Evolutionary conservation across 768 basidiomycete genomes (phyloP), one percentile per base, ranked within the genome.

Genomic region (Phlegmacium glaucopus): DNA sequence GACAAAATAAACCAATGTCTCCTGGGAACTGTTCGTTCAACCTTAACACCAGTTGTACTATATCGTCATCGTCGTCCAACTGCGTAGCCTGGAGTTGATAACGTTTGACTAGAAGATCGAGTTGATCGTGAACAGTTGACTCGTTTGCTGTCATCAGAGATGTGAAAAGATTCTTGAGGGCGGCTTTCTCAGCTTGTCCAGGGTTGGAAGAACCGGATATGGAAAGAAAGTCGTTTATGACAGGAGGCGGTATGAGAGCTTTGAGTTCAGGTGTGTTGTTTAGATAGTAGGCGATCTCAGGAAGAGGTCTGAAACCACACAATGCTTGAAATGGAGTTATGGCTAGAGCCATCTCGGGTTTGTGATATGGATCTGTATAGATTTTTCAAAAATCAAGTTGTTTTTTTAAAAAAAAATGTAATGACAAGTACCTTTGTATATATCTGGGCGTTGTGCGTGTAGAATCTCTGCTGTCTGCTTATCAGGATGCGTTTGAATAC

Each of bases 281-380:
- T 51, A 99, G 77, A 68, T 81, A 78, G 13, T 70, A 63, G 13
- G 84, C 82, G 62, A 99, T 90, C 41, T 77, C 68, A 1, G 72
- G 59, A 1, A 93, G 79, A 4, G 95, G 95, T 13, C 87, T 79
- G 72, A 98, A 99, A 36, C 95, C 95, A 62, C 94, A 95, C 59
- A 98, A 73, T 1, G 90, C 96, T 32, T 73, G 73, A 74, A 98
- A 98, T 11, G 85, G 81, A 0, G 94, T 94, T 50, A 99, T 68
- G 0, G 96, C 96, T 30, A 99, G 77, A 13, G 94, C 93, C 91
- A 99, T 95, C 65, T 99, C 96, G 2, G 96, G 96, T 67, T 99
- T 99, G 59, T 99, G 96, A 62, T 98, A 97, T 5, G 84, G 80
- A 65, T 99, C 96, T 90, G 45, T 17, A 10, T 12, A 32, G 7